A percentile compares a stretch with the other conserved stretches of the same genome.
Conservation (phyloP, 2,329 filamentous ascomycete genomes). For the Cytospora schulzeri region DNA sequence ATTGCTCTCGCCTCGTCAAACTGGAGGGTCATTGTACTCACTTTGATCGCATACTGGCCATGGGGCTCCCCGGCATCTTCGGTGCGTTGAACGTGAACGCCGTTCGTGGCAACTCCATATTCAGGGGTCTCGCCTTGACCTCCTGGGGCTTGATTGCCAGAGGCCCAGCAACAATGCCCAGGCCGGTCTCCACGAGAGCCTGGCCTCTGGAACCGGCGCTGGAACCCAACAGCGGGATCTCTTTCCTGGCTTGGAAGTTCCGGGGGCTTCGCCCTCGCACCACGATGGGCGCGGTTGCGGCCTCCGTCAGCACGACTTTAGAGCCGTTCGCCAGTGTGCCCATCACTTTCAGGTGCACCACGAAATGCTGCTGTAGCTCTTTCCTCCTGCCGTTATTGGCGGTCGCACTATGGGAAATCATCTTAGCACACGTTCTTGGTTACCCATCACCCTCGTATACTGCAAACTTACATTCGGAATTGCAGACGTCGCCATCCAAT, state of each 20-base stretch:
- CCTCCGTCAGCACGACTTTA: slow-evolving; percentile 80
- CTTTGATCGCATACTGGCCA: slow-evolving; percentile 59
- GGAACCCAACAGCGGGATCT: slow-evolving; percentile 80
- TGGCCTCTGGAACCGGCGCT: slow-evolving; percentile 80
- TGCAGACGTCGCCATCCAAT: slow-evolving; percentile 94
- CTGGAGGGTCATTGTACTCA: slow-evolving; percentile 42
- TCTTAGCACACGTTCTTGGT: slow-evolving; percentile 28
- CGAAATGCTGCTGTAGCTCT: slow-evolving; percentile 95
- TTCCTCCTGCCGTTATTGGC: slow-evolving; percentile 94
- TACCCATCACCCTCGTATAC: too few species aligned
- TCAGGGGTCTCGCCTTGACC: slow-evolving; percentile 52
- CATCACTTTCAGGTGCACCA: slow-evolving; percentile 82
- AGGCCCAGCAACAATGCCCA: slow-evolving; percentile 62
- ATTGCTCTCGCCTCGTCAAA: background rate
- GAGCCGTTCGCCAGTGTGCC: slow-evolving; percentile 82
- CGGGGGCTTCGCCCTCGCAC: slow-evolving; percentile 90
- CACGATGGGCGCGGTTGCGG: slow-evolving; percentile 87
- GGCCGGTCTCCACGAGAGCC: slow-evolving; percentile 64
- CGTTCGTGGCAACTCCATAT: slow-evolving; percentile 58
- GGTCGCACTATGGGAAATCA: slow-evolving; percentile 65
- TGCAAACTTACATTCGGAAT: slow-evolving; percentile 71
- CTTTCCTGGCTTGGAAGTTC: slow-evolving; percentile 93
- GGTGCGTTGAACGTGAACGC: slow-evolving; percentile 61
- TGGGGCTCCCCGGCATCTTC: slow-evolving; percentile 56
- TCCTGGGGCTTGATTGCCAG: slow-evolving; percentile 58